Evolutionary conservation across 2,329 filamentous ascomycete species (phyloP).

Genomic region (Ophiosphaerella herpotricha): DNA sequence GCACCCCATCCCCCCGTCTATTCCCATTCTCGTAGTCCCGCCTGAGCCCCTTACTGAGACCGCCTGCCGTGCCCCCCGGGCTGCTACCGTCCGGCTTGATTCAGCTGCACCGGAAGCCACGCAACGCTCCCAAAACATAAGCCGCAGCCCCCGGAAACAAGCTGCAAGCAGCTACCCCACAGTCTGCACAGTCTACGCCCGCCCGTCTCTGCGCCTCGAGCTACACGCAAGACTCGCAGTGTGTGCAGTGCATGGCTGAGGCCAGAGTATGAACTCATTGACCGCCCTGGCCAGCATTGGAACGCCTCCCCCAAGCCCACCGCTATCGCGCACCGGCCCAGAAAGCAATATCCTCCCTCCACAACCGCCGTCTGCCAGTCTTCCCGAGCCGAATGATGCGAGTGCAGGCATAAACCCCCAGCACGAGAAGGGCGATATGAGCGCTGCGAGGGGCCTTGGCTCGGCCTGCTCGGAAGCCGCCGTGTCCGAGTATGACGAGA

Average conservation of each 20-base stretch:
- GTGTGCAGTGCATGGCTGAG: constrained; percentile 49
- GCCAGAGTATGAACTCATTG: constrained; percentile 88
- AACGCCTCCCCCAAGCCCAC: constrained; percentile 56
- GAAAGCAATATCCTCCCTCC: constrained; percentile 51
- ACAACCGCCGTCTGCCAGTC: constrained; percentile 28
- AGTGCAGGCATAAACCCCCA: constrained; percentile 31
- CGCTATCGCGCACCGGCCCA: constrained; percentile 60
- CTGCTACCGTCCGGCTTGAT: neutral
- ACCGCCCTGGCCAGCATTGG: constrained; percentile 85
- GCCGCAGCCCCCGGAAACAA: constrained; percentile 13
- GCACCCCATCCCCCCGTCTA: neutral
- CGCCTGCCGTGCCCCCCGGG: neutral
- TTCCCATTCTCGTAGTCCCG: too few species aligned
- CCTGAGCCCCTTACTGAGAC: neutral
- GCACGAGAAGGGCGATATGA: constrained; percentile 41
- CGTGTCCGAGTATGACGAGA: constrained; percentile 61
- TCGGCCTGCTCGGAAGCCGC: constrained; percentile 31
- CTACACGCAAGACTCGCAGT: neutral
- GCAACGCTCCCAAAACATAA: constrained; percentile 3
- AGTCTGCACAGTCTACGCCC: constrained; percentile 1
- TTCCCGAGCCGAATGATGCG: constrained; percentile 40
- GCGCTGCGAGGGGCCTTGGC: constrained; percentile 22
- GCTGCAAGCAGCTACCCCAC: constrained; percentile 8
- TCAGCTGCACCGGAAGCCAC: constrained; percentile 5
- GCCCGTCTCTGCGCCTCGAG: neutral